Conservation (phyloP, 495 filamentous ascomycete species). For the Rostrohypoxylon terebratum region DNA sequence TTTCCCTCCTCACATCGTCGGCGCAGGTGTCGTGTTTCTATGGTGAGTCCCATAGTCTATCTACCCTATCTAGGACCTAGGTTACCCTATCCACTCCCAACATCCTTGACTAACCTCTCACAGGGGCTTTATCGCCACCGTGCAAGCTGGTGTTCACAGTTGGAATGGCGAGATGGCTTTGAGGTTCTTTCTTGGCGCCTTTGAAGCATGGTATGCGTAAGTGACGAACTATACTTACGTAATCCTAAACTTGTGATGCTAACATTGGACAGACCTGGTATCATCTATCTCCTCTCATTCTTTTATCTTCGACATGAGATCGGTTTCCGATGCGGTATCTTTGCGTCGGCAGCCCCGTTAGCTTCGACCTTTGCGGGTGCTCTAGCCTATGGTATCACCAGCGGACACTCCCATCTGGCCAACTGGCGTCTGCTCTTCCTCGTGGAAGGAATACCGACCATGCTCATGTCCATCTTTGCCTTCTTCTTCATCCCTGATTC, state of each 20-base stretch:
- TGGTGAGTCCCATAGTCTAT: slow-evolving; percentile 37
- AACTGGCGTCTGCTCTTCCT: slow-evolving; percentile 84
- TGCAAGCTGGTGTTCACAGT: slow-evolving; percentile 66
- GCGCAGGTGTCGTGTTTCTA: slow-evolving; percentile 49
- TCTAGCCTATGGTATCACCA: slow-evolving; percentile 82
- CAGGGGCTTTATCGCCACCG: slow-evolving; percentile 66
- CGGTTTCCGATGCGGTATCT: slow-evolving; percentile 77
- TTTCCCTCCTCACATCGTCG: slow-evolving; percentile 57
- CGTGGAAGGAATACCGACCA: slow-evolving; percentile 78
- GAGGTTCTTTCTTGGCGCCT: slow-evolving; percentile 71
- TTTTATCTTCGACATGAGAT: slow-evolving; percentile 83
- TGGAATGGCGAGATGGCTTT: slow-evolving; percentile 73
- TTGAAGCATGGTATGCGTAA: slow-evolving; percentile 71
- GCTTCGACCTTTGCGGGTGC: slow-evolving; percentile 83
- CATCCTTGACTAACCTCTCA: slow-evolving; percentile 9
- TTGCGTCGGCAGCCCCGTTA: slow-evolving; percentile 76
- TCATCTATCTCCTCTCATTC: slow-evolving; percentile 78
- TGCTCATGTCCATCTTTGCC: slow-evolving; percentile 68
- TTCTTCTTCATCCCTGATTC: slow-evolving; percentile 78
- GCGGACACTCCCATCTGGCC: slow-evolving; percentile 70
- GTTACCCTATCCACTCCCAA: no score
- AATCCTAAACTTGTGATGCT: neutral
- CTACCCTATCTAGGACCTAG: no score
- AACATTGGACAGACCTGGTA: slow-evolving; percentile 60
- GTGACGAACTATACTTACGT: neutral